Base-by-base conservation (phyloP, 164 flowering plant genomes). In the Akebia trifoliata region DNA sequence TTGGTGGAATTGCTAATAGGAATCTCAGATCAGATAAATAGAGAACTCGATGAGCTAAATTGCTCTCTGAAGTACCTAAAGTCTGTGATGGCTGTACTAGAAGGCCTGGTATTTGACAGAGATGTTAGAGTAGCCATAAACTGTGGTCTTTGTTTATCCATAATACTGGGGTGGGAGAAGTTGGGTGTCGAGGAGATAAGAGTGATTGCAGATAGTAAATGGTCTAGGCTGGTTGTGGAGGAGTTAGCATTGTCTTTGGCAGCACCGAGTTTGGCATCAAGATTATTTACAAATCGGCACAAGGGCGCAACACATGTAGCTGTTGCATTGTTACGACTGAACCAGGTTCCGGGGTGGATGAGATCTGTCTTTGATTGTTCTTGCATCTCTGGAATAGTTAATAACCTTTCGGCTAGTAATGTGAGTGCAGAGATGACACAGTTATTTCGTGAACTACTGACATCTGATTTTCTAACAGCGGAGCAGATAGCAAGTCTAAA, bases 171-270 rank as follows among this genome's bases (percentile, higher is more conserved):
- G 36, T 91, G 91, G 91, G 74, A 82, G 72, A 67, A 68, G 48
- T 64, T 68, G 26, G 75, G 66, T 5, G 10, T 32, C 46, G 61
- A 64, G 15, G 74, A 65, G 40, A 22, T 50, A 17, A 62, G 46
- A 57, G 58, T 56, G 14, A 36, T 55, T n/a, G 54, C 55, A 59
- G 72, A 61, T 49, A 67, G 62, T 50, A 71, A 57, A 17, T 93
- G 99, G 99, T 83, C 72, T 68, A 80, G 93, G 65, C 36, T 90
- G 47, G 76, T 90, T 45, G 73, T 82, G 31, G 97, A 90, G 69
- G 97, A 93, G 68, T 54, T 90, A 66, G 85, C 74, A 9, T 64
- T 81, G 74, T 84, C 86, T 32, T 58, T 93, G 70, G 76, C 81
- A 35, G 74, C 70, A 54, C 96, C 99, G 7, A 50, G 77, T 61